phyloP scores from a whole-genome alignment of 202 grass and related monocot genomes.

The Musa balbisiana region DNA sequence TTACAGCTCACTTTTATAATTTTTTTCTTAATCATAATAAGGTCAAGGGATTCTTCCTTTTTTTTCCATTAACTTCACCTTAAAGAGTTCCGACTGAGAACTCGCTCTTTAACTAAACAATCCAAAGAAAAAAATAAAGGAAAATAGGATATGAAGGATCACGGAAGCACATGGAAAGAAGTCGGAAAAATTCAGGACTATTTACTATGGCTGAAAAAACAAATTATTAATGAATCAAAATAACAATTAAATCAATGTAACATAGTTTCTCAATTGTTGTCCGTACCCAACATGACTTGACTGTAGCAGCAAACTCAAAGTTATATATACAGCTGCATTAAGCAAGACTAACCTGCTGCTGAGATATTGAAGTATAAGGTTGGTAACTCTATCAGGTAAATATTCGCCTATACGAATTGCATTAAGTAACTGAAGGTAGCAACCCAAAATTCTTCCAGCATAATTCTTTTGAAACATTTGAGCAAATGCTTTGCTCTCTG shows the following conservation, averaged over 20 bases:
- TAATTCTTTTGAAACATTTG: constrained; percentile 96
- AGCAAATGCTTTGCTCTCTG: constrained; percentile 85
- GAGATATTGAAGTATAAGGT: constrained; percentile 96
- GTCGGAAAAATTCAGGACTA: background rate
- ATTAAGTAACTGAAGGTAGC: constrained; percentile 76
- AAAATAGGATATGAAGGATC: background rate
- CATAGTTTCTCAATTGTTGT: background rate
- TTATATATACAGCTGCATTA: background rate
- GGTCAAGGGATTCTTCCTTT: no score
- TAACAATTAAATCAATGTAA: background rate
- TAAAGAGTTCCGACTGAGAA: no score
- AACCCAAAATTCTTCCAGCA: constrained; percentile 83
- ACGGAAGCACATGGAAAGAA: background rate
- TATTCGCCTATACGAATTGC: constrained; percentile 76
- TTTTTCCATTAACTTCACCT: no score
- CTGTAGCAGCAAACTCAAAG: background rate
- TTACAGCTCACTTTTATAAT: no score
- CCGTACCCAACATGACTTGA: no score
- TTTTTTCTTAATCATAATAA: no score
- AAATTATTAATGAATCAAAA: background rate
- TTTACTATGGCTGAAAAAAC: background rate
- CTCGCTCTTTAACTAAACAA: background rate
- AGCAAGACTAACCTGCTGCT: constrained; percentile 60
- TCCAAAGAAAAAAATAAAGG: background rate
- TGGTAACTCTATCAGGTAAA: constrained; percentile 88